These are phyloP conservation scores for Theobroma grandiflorum DNA, from an alignment of 441 rosid species.

Conservation along the genomic window DNA sequence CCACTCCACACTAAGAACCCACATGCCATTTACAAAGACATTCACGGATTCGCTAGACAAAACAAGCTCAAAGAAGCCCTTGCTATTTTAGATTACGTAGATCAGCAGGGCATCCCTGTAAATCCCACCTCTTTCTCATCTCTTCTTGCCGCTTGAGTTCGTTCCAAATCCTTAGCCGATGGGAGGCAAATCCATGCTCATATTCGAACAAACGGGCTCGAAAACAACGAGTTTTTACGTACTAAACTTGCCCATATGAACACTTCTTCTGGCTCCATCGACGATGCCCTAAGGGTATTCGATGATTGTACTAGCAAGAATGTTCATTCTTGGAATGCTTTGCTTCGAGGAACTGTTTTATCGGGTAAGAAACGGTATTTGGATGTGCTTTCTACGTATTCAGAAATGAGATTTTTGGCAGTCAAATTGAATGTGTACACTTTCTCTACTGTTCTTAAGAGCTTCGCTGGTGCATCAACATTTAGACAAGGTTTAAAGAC, in stretches of 20 bases:
- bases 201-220: conserved; percentile 69
- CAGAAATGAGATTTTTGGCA: too few species aligned
- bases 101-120: conserved; percentile 79
- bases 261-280: conserved; percentile 68
- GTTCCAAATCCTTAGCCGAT: conserved; percentile 55
- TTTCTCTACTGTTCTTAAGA: too few species aligned
- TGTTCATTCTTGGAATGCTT: conserved; percentile 80
- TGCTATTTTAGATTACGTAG: conserved; percentile 71
- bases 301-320: conserved; percentile 54
- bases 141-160: conserved; percentile 75
- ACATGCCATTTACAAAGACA: conserved; percentile 62
- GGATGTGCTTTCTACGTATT: too few species aligned
- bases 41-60: conserved; percentile 61
- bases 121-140: conserved; percentile 79
- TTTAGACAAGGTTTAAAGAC: too few species aligned
- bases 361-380: conserved; percentile 65
- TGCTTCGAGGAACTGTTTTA: conserved; percentile 81
- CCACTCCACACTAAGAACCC: conserved; percentile 76
- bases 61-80: conserved; percentile 83
- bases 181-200: conserved; percentile 75
- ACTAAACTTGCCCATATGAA: conserved; percentile 78
- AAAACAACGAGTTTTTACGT: conserved; percentile 66
- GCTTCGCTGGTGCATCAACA: too few species aligned
- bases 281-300: conserved; percentile 71
- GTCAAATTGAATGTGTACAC: too few species aligned